Evolutionary conservation across 2,329 filamentous ascomycete genomes (phyloP), one percentile per base, ranked within the genome.

Genomic region (Escovopsis sp.): DNA sequence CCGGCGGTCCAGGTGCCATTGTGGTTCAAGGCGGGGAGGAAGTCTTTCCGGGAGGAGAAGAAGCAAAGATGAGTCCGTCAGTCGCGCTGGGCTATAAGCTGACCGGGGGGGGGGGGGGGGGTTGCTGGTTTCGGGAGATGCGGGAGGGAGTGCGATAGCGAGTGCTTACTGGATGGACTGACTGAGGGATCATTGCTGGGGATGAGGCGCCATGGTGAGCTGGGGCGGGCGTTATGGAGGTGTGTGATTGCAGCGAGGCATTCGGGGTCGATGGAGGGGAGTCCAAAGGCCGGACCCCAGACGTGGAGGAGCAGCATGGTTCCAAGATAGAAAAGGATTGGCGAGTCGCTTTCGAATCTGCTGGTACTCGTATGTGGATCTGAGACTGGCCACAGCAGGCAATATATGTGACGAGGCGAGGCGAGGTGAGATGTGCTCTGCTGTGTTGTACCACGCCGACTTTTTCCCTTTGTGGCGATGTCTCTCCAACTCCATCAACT

Each of bases 241-340:
- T 88, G 88, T 42, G 84, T 77, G 50, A 94, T 77, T 36, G 82
- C 72, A 26, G 88, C 88, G 47, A 94, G 75, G 58, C 88, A 96
- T 67, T 94, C 85, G 38, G 89, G 71, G 55, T 96, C 88, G 54
- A 96, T 82, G 36, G 91, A 96, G 12, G 89, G 81, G 37, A 95
- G 75, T 35, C 79, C 80, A 60, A 94, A 94, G 35, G 85, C 88
- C 43, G 86, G 80, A 40, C 88, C 88, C 82, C 88, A 94, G 55
- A 94, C 74, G 63, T 94, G 83, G 46, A 98, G 75, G 64, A 89
- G 76, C 40, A 64, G 48, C 61, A 64, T 64, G 40, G 39, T 10
- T 4, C 6, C 28, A 9, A 32, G 23, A 23, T 4, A 6, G 23
- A 23, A 4, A 6, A 23, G 23, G 6, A 23, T 23, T 23, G 23